A percentile compares a stretch with the other conserved stretches of the same genome.
These are phyloP conservation scores for Neonectria neomacrospora DNA, from an alignment of 2,329 filamentous ascomycete species.

Conservation along the genomic window DNA sequence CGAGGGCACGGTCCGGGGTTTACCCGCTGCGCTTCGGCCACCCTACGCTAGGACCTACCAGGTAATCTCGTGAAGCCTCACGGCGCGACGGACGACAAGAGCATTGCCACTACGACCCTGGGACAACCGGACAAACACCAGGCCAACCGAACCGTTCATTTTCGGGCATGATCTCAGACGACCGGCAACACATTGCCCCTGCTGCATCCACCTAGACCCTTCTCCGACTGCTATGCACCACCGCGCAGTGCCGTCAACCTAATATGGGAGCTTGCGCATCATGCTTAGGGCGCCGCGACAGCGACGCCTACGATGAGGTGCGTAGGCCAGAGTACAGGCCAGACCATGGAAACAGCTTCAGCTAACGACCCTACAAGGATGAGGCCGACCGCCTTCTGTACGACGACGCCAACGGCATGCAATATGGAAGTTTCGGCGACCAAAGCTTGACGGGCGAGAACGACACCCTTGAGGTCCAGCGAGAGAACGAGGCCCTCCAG, in stretches of 20 bases:
- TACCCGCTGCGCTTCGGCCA: constrained; percentile 38
- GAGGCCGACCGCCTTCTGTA: constrained; percentile 69
- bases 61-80: constrained; percentile 43
- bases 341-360: neutral
- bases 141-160: neutral
- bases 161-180: constrained; percentile 20
- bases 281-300: constrained; percentile 65
- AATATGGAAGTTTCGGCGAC: constrained; percentile 73
- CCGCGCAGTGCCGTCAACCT: constrained; percentile 30
- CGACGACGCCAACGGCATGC: constrained; percentile 67
- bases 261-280: constrained; percentile 71
- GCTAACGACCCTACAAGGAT: constrained; percentile 53
- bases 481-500: constrained; percentile 73
- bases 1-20: constrained; percentile 38
- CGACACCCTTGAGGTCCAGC: constrained; percentile 70
- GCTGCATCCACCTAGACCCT: constrained; percentile 12
- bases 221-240: constrained; percentile 38
- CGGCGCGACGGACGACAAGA: constrained; percentile 33
- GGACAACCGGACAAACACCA: constrained; percentile 14
- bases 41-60: constrained; percentile 35
- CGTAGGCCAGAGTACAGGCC: constrained; percentile 27
- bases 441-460: constrained; percentile 64
- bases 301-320: constrained; percentile 67
- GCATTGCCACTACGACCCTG: constrained; percentile 34
- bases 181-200: constrained; percentile 13